Percentiles rank a stretch among this genome's conserved stretches.
Evolutionary conservation across 2,329 filamentous ascomycete species (phyloP).

Genomic region (Rachicladosporium sp.): DNA sequence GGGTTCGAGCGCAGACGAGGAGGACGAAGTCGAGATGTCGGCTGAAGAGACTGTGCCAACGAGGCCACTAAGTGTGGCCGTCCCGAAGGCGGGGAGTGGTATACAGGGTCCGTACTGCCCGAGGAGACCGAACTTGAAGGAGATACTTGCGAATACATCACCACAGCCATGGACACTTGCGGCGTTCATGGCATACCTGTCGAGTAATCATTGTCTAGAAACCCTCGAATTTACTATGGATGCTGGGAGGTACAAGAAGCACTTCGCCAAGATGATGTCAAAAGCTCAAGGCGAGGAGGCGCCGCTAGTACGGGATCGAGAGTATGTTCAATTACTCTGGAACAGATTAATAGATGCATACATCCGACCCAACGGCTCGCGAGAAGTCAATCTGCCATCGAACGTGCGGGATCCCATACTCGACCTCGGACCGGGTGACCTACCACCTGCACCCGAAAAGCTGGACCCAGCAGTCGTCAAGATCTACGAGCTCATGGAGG

Average conservation of each 20-base stretch:
- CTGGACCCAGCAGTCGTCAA: slow-evolving; percentile 76
- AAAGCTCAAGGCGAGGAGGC: slow-evolving; percentile 29
- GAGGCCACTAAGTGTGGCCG: slow-evolving; percentile 39
- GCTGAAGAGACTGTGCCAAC: slow-evolving; percentile 28
- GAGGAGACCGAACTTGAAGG: slow-evolving; percentile 61
- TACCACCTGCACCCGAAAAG: slow-evolving; percentile 60
- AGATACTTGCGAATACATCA: slow-evolving; percentile 78
- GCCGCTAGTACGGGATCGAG: slow-evolving; percentile 44
- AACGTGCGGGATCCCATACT: slow-evolving; percentile 74
- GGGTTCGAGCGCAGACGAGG: slow-evolving; percentile 33
- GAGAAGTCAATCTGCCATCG: slow-evolving; percentile 83
- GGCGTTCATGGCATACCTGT: slow-evolving; percentile 93
- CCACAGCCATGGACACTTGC: slow-evolving; percentile 79
- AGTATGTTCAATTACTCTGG: slow-evolving; percentile 73
- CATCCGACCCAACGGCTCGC: slow-evolving; percentile 69
- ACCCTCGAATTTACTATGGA: slow-evolving; percentile 96
- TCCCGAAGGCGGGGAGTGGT: slow-evolving; percentile 27
- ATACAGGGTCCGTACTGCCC: slow-evolving; percentile 40
- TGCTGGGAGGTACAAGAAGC: slow-evolving; percentile 67
- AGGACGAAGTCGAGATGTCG: slow-evolving; percentile 34
- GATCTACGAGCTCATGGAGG: slow-evolving; percentile 93
- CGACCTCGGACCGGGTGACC: slow-evolving; percentile 41
- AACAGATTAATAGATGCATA: slow-evolving; percentile 79
- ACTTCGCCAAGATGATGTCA: slow-evolving; percentile 48
- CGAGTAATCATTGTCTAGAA: slow-evolving; percentile 92